Base-by-base conservation (phyloP, 768 basidiomycete species). In the Dictyophora rubrovolvata region DNA sequence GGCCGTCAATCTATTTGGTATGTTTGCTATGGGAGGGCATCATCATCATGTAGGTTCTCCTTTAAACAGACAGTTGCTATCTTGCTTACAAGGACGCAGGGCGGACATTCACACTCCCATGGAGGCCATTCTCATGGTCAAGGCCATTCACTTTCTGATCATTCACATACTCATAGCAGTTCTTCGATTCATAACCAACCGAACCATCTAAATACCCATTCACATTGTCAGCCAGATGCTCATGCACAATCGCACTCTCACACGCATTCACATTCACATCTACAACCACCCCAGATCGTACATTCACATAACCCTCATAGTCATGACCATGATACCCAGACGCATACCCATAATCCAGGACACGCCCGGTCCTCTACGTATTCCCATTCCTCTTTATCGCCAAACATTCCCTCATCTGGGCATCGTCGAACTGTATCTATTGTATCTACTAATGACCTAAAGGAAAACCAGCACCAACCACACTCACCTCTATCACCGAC, bases 1-100 rank as follows among this genome's bases (percentile, higher is more conserved):
- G 10, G 92, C 78, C 1, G 93, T 99, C 51, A 99, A 99, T 69
- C 73, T 99, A 18, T 98, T 97, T 65, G 96, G 96, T 37, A 96
- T 99, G 93, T 90, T 93, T 68, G 96, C 96, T 1, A 99, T 96
- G 79, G 96, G 96, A 5, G 93, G 93, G 3, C 92, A 94, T 69
- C 86, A 88, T 68, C 89, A 91, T 63, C 89, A 89, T 73, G 87
- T 88, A 20, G 74, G 47, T 75, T 74, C 8, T 55, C 61, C 35
- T 36, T 62, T 50, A 52, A 48, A 16, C 47, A 50, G 47, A 35
- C 54, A 1, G 36, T 55, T n/a, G n/a, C 9, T 14, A 23, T 54
- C 16, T 12, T 37, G 53, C 35, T 56, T 28, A 18, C 53, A 60
- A 21, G 18, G 6, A 8, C 18, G 18, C 47, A 81, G 77, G 82